Percentiles rank a stretch among this genome's conserved stretches.
phyloP scores from a whole-genome alignment of 805 yeast genomes.

The Ogataea minuta region DNA sequence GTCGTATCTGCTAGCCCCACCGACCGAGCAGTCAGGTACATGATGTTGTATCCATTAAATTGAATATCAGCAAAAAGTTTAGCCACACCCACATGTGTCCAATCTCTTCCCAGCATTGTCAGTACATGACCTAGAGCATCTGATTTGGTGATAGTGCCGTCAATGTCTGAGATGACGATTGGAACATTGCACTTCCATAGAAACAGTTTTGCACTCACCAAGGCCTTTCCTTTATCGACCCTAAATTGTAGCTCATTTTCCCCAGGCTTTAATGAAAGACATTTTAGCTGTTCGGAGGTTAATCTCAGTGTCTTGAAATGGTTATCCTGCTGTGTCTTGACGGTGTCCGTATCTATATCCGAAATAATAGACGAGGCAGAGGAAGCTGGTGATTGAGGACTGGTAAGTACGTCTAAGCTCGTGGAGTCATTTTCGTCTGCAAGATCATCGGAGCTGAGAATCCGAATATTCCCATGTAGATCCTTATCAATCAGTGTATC shows the following conservation, averaged over 20 bases:
- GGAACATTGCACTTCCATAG: slow-evolving; percentile 85
- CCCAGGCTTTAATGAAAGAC: slow-evolving; percentile 72
- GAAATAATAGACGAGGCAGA: slow-evolving; percentile 27
- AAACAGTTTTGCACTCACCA: slow-evolving; percentile 68
- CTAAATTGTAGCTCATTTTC: slow-evolving; percentile 75
- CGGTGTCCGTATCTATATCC: slow-evolving; percentile 25
- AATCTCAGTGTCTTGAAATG: slow-evolving; percentile 86
- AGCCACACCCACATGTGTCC: slow-evolving; percentile 98
- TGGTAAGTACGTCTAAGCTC: slow-evolving; percentile 11
- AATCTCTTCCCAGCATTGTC: slow-evolving; percentile 90
- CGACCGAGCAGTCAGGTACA: slow-evolving; percentile 91
- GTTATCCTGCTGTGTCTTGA: slow-evolving; percentile 23
- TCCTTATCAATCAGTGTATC: slow-evolving; percentile 52
- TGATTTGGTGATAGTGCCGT: slow-evolving; percentile 96
- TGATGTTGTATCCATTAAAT: slow-evolving; percentile 85
- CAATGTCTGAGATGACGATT: slow-evolving; percentile 94
- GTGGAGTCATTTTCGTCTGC: slow-evolving; percentile 18
- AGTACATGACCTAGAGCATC: slow-evolving; percentile 96
- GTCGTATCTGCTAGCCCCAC: slow-evolving; percentile 96
- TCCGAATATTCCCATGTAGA: slow-evolving; percentile 64
- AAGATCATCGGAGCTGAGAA: slow-evolving; percentile 33
- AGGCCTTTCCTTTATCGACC: slow-evolving; percentile 80
- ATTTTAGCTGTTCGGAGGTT: slow-evolving; percentile 83
- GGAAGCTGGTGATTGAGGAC: slow-evolving; percentile 21
- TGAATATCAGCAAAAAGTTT: slow-evolving; percentile 83